These are phyloP conservation scores for Kwoniella dendrophila DNA, from an alignment of 768 basidiomycete genomes.

Conservation along the genomic window DNA sequence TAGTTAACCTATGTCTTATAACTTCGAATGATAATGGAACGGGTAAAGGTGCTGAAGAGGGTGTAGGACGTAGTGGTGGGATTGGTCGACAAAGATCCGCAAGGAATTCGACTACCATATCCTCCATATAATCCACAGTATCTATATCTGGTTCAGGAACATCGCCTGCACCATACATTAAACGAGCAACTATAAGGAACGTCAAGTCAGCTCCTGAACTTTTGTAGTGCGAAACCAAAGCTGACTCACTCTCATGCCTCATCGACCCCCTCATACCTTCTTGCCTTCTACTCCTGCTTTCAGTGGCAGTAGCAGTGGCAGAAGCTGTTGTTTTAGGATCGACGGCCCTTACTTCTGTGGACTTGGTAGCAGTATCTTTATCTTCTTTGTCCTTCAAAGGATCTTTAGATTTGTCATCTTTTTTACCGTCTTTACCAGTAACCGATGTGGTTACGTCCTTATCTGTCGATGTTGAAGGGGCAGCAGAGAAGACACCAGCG, in stretches of 20 bases:
- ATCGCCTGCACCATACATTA: slow-evolving; percentile 52
- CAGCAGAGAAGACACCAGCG: slow-evolving; percentile 17
- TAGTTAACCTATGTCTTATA: slow-evolving; percentile 37
- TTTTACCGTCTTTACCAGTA: background rate
- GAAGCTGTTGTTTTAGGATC: background rate
- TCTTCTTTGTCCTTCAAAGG: background rate
- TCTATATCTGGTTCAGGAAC: slow-evolving; percentile 40
- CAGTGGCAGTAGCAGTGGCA: slow-evolving; percentile 7
- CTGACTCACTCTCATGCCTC: slow-evolving; percentile 45
- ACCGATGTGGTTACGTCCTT: background rate
- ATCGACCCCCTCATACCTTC: slow-evolving; percentile 44
- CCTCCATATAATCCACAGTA: slow-evolving; percentile 47
- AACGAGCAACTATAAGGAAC: slow-evolving; percentile 32
- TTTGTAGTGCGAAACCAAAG: background rate
- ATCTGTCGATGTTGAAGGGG: background rate
- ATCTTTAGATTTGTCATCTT: background rate
- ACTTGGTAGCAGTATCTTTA: background rate
- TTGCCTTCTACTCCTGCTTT: slow-evolving; percentile 20
- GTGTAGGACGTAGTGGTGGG: slow-evolving; percentile 30
- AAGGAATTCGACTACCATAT: slow-evolving; percentile 44
- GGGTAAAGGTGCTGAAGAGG: slow-evolving; percentile 13
- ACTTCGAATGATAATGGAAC: slow-evolving; percentile 29
- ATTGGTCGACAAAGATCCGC: slow-evolving; percentile 46
- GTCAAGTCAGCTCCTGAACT: background rate
- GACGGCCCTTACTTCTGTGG: background rate